Percentiles rank a stretch among this genome's conserved stretches.
phyloP scores from a whole-genome alignment of 257 asterid genomes.

The Rhazya stricta region DNA sequence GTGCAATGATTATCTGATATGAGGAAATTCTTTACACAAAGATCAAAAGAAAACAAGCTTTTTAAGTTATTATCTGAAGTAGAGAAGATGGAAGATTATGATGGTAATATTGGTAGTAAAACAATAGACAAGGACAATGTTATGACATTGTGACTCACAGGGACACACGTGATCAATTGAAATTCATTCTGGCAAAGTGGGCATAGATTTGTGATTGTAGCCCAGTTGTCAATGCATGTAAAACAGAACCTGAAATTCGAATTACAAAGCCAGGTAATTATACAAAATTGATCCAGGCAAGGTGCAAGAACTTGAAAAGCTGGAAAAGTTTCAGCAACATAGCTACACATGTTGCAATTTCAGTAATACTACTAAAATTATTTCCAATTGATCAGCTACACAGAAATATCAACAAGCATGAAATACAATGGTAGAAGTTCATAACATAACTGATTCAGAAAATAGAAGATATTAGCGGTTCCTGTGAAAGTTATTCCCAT shows the following conservation, averaged over 20 bases:
- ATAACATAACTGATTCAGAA: background rate
- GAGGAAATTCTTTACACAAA: constrained; percentile 3
- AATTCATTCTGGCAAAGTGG: constrained; percentile 97
- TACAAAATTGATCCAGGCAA: constrained; percentile 20
- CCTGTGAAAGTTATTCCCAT: background rate
- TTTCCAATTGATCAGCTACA: background rate
- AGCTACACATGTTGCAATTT: background rate
- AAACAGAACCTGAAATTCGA: constrained; percentile 91
- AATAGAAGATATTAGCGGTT: background rate
- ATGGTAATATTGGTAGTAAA: background rate
- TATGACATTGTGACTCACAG: constrained; percentile 58
- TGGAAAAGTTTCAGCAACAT: background rate
- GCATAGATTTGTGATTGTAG: constrained; percentile 90
- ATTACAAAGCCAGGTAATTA: constrained; percentile 15
- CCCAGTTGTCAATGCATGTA: constrained; percentile 99
- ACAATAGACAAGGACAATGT: constrained; percentile 13
- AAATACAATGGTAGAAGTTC: background rate
- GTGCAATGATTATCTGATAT: background rate
- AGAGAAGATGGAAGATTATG: constrained; percentile 6
- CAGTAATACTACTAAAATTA: background rate
- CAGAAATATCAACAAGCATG: background rate
- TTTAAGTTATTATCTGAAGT: constrained; percentile 7
- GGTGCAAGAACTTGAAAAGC: constrained; percentile 11
- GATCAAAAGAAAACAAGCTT: background rate
- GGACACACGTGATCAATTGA: constrained; percentile 97